These are phyloP conservation scores for Pichia cabralensis DNA, from an alignment of 805 yeast genomes.

Conservation along the genomic window DNA sequence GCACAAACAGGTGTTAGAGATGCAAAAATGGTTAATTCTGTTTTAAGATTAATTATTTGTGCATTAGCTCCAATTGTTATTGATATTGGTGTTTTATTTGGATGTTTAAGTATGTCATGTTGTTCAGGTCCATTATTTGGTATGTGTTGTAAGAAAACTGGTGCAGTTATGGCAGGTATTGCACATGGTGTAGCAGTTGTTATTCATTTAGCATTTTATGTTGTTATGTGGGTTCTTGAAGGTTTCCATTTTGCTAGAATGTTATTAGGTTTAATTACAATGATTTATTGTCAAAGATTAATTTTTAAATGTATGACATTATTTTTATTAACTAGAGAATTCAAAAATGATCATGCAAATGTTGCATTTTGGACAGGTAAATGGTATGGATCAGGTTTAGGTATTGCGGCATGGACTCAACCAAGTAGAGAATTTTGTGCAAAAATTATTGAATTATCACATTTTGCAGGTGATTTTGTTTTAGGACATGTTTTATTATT, in stretches of 20 bases:
- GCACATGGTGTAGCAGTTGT: conserved; percentile 94
- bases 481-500: conserved; percentile 85
- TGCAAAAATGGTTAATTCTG: conserved; percentile 52
- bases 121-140: conserved; percentile 96
- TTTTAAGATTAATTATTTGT: conserved; percentile 64
- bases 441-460: conserved; percentile 86
- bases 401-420: conserved; percentile 90
- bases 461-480: conserved; percentile 93
- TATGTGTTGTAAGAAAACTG: conserved; percentile 93
- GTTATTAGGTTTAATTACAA: conserved; percentile 76
- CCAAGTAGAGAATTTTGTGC: conserved; percentile 94
- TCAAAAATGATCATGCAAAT: conserved; percentile 89
- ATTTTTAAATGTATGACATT: conserved; percentile 78
- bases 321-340: conserved; percentile 81
- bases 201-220: conserved; percentile 77
- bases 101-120: conserved; percentile 78
- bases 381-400: conserved; percentile 94
- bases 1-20: conserved; percentile 74
- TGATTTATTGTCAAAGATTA: conserved; percentile 79
- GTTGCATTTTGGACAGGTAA: conserved; percentile 99
- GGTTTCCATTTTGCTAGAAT: conserved; percentile 84
- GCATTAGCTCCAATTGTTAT: conserved; percentile 85
- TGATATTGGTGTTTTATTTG: conserved; percentile 74
- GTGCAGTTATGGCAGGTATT: conserved; percentile 88
- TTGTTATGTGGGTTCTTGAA: conserved; percentile 95